phyloP scores from a whole-genome alignment of 2,329 filamentous ascomycete species.

The Nothomitra cinnamomea region DNA sequence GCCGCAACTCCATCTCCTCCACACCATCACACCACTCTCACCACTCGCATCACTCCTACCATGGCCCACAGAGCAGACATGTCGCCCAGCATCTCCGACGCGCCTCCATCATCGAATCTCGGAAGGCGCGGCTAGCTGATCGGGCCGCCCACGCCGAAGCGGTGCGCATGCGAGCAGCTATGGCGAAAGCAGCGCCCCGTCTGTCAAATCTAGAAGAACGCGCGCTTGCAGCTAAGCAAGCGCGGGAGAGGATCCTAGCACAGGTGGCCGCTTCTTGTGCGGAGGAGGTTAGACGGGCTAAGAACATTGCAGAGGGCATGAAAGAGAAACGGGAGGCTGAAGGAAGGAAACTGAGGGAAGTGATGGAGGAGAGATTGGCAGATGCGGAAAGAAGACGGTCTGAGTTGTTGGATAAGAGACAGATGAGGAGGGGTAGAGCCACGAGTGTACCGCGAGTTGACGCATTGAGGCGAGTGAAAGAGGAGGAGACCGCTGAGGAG shows the following conservation, averaged over 20 bases:
- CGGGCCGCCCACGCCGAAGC: constrained; percentile 70
- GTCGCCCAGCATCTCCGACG: constrained; percentile 65
- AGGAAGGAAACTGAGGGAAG: constrained; percentile 46
- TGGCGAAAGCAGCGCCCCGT: constrained; percentile 53
- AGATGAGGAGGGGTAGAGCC: constrained; percentile 39
- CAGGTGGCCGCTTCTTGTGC: constrained; percentile 69
- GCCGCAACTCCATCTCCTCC: constrained; percentile 65
- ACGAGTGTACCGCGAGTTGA: constrained; percentile 30
- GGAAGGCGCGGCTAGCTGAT: constrained; percentile 64
- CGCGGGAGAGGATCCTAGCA: constrained; percentile 62
- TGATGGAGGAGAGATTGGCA: constrained; percentile 66
- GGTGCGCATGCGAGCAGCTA: constrained; percentile 56
- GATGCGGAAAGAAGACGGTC: constrained; percentile 56
- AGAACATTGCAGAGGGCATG: constrained; percentile 66
- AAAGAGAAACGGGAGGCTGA: constrained; percentile 67
- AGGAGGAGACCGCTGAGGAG: constrained; percentile 29
- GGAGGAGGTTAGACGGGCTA: constrained; percentile 67
- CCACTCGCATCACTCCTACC: constrained; percentile 40
- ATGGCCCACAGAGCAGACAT: constrained; percentile 54
- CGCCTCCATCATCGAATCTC: constrained; percentile 63
- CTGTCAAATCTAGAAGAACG: constrained; percentile 55
- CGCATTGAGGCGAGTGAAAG: constrained; percentile 22
- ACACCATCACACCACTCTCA: constrained; percentile 39
- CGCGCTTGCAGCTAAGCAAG: constrained; percentile 59
- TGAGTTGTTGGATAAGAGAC: constrained; percentile 28